Base-by-base conservation (phyloP, 257 asterid genomes). In the Fraxinus excelsior region DNA sequence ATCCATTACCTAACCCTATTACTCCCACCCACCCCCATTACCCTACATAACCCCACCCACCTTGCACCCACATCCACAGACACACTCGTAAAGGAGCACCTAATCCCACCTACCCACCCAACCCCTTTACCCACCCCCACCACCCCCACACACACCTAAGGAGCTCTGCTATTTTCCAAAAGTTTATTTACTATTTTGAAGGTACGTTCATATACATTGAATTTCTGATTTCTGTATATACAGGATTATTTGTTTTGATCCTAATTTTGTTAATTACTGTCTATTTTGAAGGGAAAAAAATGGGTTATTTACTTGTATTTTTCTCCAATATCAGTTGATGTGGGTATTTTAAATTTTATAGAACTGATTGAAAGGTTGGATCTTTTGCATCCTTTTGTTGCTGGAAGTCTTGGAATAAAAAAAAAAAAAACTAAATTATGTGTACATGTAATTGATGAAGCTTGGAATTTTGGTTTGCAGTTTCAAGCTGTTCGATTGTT, bases 181-280 rank as follows among this genome's bases (percentile, higher is more conserved):
- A 66, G 11, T 79, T 74, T 75, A 62, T 78, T 77, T 74, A 53
- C 65, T 56, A 46, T 78, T 80, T 56, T 78, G 40, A 75, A 21
- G 79, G 81, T 80, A 74, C 60, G 81, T 49, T 80, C 38, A 42
- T 70, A 35, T 71, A 67, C 78, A 32, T 72, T 44, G 9, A 74
- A 56, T 56, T 56, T 56, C 28, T 56, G 26, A 56, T 56, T 56
- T 19, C 9, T 56, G 65, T 56, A 10, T 56, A 19, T n/a, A 51
- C 74, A 67, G 56, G 82, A 80, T 80, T 80, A 78, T 58, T 80
- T 68, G 53, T 25, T 73, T 49, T 72, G 23, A 4, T 53, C 53
- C 78, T 74, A 11, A 4, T 70, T 76, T 73, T 53, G 75, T 23
- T 79, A 19, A n/a, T 56, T 56, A 21, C 29, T 56, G 65, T 19